These are phyloP conservation scores for Puccinia coronata DNA, from an alignment of 1,284 basidiomycete species.

Conservation along the genomic window DNA sequence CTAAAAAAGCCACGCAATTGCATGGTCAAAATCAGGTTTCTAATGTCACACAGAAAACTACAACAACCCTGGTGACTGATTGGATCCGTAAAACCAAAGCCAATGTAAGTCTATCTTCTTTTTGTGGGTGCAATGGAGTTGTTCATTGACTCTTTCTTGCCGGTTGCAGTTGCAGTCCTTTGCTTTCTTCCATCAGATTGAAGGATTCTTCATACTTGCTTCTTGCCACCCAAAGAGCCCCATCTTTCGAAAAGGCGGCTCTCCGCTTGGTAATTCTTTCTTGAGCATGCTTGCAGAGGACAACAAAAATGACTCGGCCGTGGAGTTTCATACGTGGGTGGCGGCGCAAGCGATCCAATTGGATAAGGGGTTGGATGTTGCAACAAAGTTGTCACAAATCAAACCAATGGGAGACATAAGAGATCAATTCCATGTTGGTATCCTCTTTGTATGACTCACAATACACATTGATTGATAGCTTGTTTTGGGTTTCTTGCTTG, in stretches of 20 bases:
- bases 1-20: background rate
- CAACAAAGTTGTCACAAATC: background rate
- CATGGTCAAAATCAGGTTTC: background rate
- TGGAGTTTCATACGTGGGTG: constrained; percentile 5
- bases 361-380: background rate
- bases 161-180: background rate
- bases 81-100: background rate
- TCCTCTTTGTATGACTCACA: background rate
- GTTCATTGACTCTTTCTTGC: no score
- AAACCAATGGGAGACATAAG: background rate
- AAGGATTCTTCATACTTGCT: background rate
- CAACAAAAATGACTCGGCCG: background rate
- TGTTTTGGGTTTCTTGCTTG: background rate
- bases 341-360: constrained; percentile 7
- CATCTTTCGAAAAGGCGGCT: background rate
- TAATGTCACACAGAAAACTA: background rate
- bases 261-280: background rate
- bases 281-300: background rate
- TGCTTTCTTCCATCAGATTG: background rate
- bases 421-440: background rate
- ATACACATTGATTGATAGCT: background rate
- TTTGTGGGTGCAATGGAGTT: no score
- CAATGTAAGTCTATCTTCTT: background rate
- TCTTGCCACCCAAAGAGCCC: background rate
- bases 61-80: background rate